Evolutionary conservation across 495 filamentous ascomycete genomes (phyloP).

Genomic region (Evernia prunastri): DNA sequence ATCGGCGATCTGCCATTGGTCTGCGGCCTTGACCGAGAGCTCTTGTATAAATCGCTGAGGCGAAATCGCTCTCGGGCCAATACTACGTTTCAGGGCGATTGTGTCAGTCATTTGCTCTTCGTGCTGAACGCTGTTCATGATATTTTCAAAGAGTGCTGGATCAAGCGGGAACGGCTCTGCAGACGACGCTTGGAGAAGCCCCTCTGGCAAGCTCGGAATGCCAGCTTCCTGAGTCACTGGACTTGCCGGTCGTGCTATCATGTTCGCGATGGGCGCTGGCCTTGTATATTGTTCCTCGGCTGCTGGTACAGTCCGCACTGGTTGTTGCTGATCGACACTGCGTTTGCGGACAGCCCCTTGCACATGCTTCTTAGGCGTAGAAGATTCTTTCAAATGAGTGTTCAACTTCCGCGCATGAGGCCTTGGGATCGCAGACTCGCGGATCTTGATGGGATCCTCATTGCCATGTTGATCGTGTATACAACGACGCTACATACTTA

Average conservation of each 20-base stretch:
- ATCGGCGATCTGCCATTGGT: constrained; percentile 2
- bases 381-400: constrained; percentile 1
- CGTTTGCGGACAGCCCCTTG: not conserved
- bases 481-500: constrained; percentile 50
- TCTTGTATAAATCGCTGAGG: not conserved
- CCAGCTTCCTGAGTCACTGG: not conserved
- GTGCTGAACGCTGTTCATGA: not conserved
- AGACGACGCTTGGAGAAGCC: not conserved
- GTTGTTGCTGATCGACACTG: not conserved
- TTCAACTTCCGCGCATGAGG: constrained; percentile 34
- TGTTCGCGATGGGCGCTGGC: constrained; percentile 19
- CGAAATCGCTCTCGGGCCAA: not conserved
- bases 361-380: constrained; percentile 2
- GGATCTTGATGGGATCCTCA: constrained; percentile 56
- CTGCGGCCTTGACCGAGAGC: not conserved
- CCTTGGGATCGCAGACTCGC: constrained; percentile 53
- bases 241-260: constrained; percentile 18
- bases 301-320: not conserved
- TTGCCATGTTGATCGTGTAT: constrained; percentile 61
- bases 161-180: constrained; percentile 8
- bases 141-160: constrained; percentile 14
- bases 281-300: not conserved
- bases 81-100: not conserved
- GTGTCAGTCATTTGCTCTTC: not conserved
- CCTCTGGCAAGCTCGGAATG: not conserved